Conservation (phyloP, 768 basidiomycete species). For the Hebeloma cylindrosporum region DNA sequence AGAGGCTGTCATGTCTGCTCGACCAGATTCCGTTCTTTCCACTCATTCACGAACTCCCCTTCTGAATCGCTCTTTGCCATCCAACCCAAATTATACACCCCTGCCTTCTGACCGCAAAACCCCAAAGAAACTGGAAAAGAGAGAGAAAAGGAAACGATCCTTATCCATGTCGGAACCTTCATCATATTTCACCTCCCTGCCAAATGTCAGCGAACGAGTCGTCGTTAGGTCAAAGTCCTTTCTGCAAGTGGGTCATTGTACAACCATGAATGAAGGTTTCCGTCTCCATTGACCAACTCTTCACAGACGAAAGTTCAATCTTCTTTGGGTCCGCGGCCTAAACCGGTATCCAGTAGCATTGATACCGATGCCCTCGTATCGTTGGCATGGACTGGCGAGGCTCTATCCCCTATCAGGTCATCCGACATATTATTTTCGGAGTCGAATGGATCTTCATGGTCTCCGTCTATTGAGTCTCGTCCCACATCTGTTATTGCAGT, state of each 20-base stretch:
- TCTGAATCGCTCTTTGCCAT: conserved; percentile 8
- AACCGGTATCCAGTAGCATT: conserved; percentile 21
- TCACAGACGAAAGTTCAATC: conserved; percentile 13
- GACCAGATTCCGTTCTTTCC: conserved; percentile 22
- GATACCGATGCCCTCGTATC: conserved; percentile 31
- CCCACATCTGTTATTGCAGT: conserved; percentile 3
- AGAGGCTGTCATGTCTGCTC: conserved; percentile 10
- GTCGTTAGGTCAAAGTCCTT: conserved; percentile 16
- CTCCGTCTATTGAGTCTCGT: neutral
- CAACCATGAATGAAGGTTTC: neutral
- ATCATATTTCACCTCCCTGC: conserved; percentile 1
- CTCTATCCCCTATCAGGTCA: conserved; percentile 13
- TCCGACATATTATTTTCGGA: conserved; percentile 11
- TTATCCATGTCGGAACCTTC: conserved; percentile 11
- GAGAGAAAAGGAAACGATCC: conserved; percentile 13
- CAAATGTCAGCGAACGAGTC: neutral
- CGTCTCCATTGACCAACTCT: neutral
- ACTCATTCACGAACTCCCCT: conserved; percentile 21
- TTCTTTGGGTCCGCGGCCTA: conserved; percentile 21
- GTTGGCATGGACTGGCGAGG: conserved; percentile 31
- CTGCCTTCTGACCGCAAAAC: conserved; percentile 12
- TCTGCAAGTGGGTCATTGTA: conserved; percentile 9
- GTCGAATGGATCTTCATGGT: conserved; percentile 6
- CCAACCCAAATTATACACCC: conserved; percentile 14
- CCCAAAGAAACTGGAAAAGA: conserved; percentile 25